phyloP scores from a whole-genome alignment of 2,329 filamentous ascomycete species.

The Aspergillus sp. region DNA sequence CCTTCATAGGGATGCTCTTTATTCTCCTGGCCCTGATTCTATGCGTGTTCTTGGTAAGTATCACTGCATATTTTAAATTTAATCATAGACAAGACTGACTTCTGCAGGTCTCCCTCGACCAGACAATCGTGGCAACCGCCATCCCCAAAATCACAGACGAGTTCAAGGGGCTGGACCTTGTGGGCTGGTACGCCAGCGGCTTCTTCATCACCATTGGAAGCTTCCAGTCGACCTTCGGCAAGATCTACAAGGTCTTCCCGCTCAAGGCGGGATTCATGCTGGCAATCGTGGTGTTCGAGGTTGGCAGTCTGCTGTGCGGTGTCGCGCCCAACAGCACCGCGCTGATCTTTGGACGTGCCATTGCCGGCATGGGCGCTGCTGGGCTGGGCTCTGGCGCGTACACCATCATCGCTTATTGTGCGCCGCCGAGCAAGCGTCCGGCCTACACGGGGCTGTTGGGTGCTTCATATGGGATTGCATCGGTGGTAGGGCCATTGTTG shows the following conservation, averaged over 20 bases:
- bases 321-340: not conserved
- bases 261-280: not conserved
- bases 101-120: not conserved
- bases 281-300: not conserved
- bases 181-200: slow-evolving; percentile 41
- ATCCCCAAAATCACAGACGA: slow-evolving; percentile 42
- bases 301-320: not conserved
- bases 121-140: slow-evolving; percentile 27
- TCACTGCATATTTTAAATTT: too few relatives aligned
- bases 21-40: too few relatives aligned
- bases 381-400: not conserved
- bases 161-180: slow-evolving; percentile 41
- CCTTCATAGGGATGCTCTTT: too few relatives aligned
- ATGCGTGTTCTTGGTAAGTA: too few relatives aligned
- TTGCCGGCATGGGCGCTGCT: not conserved
- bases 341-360: not conserved
- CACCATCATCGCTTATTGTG: not conserved
- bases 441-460: not conserved
- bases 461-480: not conserved
- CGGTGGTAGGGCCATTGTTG: not conserved
- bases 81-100: too few relatives aligned
- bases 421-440: not conserved
- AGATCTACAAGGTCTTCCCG: not conserved
- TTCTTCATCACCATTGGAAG: slow-evolving; percentile 46
- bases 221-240: slow-evolving; percentile 43